Evolutionary conservation across 768 basidiomycete genomes (phyloP), one percentile per base, ranked within the genome.

Genomic region (Tephrocybe sp.): DNA sequence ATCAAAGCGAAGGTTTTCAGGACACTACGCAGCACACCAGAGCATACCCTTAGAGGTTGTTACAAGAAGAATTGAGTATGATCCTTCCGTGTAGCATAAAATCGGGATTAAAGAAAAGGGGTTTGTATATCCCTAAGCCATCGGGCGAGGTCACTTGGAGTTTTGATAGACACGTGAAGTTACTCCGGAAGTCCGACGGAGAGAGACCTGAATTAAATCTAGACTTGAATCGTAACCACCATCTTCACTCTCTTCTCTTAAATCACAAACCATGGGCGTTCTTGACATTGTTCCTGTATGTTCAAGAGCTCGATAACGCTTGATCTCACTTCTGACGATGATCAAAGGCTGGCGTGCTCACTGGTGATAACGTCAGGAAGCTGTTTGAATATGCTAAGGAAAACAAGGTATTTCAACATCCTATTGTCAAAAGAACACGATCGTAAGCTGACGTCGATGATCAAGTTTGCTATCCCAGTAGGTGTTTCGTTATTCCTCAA

Each of bases 331-430:
- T 50, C 47, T 60, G 22, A 60, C 26, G 32, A 20, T 45, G 14
- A 48, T 51, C 19, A 35, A 63, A 96, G 94, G 78, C 92, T 68
- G 96, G 96, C 58, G 96, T 99, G 55, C 72, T 99, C 67, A 95
- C 93, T 53, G 96, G 96, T 69, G 89, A 95, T 60, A 83, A 98
- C 68, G 89, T 92, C 62, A 85, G 92, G 72, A 95, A 94, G 71
- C 72, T 99, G 65, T 96, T 98, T 68, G 85, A 96, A 61, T 97
- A 96, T 68, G 96, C 95, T 39, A 89, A 87, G 62, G 82, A 85
- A 61, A 66, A 98, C 69, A 76, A 94, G 78, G 96, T 92, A 56
- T 56, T 78, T 60, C n/a, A 2, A 52, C 43, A 20, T 42, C 13
- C 35, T 14, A 35, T 43, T 12, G 49, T 22, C 14, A 36, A 19